phyloP scores from a whole-genome alignment of 805 yeast genomes.

The Peterozyma xylosa region DNA sequence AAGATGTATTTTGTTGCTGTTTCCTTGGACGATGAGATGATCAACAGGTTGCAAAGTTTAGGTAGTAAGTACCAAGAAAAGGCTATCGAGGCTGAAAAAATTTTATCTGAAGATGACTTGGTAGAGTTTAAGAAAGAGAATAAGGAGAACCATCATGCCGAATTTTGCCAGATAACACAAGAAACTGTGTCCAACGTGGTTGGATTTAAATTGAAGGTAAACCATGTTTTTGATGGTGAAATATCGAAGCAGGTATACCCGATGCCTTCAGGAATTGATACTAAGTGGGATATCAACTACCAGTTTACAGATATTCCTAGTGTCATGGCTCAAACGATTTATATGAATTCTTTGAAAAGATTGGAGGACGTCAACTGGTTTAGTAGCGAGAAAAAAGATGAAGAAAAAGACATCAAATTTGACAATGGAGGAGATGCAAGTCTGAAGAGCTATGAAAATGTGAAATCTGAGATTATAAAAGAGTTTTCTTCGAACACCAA shows the following conservation, averaged over 20 bases:
- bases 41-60: slow-evolving; percentile 10
- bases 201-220: slow-evolving; percentile 30
- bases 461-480: not conserved
- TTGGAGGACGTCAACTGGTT: slow-evolving; percentile 7
- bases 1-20: slow-evolving; percentile 12
- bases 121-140: not conserved
- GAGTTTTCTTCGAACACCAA: too few species aligned
- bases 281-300: slow-evolving; percentile 21
- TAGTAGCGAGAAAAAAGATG: not conserved
- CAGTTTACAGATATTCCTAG: slow-evolving; percentile 13
- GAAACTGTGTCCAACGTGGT: slow-evolving; percentile 12
- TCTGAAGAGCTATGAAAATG: not conserved
- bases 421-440: not conserved
- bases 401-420: not conserved
- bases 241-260: slow-evolving; percentile 16
- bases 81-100: slow-evolving; percentile 10
- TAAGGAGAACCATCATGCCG: slow-evolving; percentile 1
- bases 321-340: not conserved
- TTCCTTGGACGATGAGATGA: slow-evolving; percentile 10
- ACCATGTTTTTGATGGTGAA: slow-evolving; percentile 28
- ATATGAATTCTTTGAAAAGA: slow-evolving; percentile 5
- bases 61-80: slow-evolving; percentile 11
- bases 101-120: not conserved
- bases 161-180: slow-evolving; percentile 11
- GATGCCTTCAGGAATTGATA: slow-evolving; percentile 15